Conservation (phyloP, 768 basidiomycete genomes). For the Amylocystis lapponica region DNA sequence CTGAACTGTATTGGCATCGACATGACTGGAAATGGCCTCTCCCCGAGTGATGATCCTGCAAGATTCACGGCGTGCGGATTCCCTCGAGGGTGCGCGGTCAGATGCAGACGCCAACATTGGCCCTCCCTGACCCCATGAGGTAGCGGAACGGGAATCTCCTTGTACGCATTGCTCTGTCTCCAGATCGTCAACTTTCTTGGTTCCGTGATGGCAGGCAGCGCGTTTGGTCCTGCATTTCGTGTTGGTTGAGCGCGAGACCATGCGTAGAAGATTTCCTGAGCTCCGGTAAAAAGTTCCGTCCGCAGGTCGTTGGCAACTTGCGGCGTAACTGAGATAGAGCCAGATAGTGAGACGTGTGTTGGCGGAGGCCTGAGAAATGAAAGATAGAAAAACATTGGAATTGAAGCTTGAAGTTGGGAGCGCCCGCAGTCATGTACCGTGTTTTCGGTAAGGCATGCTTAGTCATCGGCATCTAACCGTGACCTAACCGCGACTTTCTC, state of each 20-base stretch:
- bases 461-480: too few relatives aligned
- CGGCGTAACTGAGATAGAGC: constrained; percentile 59
- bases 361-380: constrained; percentile 90
- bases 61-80: constrained; percentile 36
- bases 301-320: constrained; percentile 89
- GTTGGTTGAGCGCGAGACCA: constrained; percentile 38
- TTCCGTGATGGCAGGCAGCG: constrained; percentile 28
- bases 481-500: too few relatives aligned
- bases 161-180: constrained; percentile 64
- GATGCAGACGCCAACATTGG: constrained; percentile 60
- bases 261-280: constrained; percentile 63
- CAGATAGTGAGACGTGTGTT: constrained; percentile 34
- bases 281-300: constrained; percentile 56
- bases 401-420: too few relatives aligned
- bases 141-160: constrained; percentile 60
- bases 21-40: constrained; percentile 50
- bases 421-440: too few relatives aligned
- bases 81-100: constrained; percentile 35
- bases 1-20: constrained; percentile 61
- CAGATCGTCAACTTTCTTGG: constrained; percentile 71
- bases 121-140: constrained; percentile 49
- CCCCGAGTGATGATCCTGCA: constrained; percentile 36
- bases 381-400: constrained; percentile 76
- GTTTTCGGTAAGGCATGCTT: too few relatives aligned
- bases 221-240: constrained; percentile 2